Evolutionary conservation across 1,284 basidiomycete genomes (phyloP), one percentile per base, ranked within the genome.

Genomic region (Sanghuangporus baumii): DNA sequence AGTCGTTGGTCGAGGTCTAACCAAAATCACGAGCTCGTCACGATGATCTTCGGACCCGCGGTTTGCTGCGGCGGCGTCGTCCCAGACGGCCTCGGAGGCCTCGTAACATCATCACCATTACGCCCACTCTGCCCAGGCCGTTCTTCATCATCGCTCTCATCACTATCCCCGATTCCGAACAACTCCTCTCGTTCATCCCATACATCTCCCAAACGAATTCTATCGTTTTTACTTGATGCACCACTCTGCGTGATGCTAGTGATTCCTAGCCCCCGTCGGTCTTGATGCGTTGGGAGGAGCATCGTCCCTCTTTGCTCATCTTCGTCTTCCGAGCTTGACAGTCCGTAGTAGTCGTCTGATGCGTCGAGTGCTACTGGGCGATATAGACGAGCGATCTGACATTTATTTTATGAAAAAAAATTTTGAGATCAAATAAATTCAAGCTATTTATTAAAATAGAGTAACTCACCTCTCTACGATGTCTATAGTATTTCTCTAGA

Each of bases 121-220:
- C 8, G 18, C 8, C 40, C 40, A 41, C 43, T 46, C 43, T 18
- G 43, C 26, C 37, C n/a, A 14, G 16, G 26, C 12, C 57, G 54
- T 18, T 60, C 62, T 23, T 68, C 70, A 16, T 46, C 43, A 8
- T 70, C 71, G 34, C 87, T 85, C n/a, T 80, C 79, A 52, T 86
- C 84, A 68, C 81, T 84, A 57, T 83, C 82, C 16, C 88, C 89
- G 63, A 91, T 79, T 40, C 78, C 86, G 70, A 93, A 93, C 43
- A 89, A 66, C 61, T 91, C 90, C 72, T 92, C 89, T 18, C 84
- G 79, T 68, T 89, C 87, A 66, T 91, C 87, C 88, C 89, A 91
- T 31, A 90, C 84, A 69, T 92, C 79, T 11, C 79, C 78, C 41
- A 90, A 74, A 23, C 79, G 74, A 36, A 74, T 69, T 47, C 67